Evolutionary conservation across 2,329 filamentous ascomycete species (phyloP), one percentile per base, ranked within the genome.

Genomic region (Myriosclerotinia curreyana): DNA sequence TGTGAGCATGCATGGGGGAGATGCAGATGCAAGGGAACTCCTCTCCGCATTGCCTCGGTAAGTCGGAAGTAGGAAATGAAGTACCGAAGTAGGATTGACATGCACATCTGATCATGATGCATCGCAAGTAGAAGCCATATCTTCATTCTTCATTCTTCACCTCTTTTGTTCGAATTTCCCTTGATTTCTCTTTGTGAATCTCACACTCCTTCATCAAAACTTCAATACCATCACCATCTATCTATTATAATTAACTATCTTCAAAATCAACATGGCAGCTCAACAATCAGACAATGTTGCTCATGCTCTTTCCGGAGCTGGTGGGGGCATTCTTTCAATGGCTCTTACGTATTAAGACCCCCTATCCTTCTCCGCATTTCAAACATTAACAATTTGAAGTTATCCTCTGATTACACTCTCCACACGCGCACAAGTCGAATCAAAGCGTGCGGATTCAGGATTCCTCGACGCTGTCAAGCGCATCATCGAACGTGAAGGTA

Each of bases 401-500:
- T 98, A 98, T 77, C 95, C 95, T 50, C 87, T 99, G 72, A 96
- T 99, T 75, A 98, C 95, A 42, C 88, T 99, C 68, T 99, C 95
- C 28, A 99, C 95, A 42, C 90, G 95, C 75, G 95, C 95, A 51
- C 95, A 99, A 78, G 94, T 99, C 76, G 95, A 99, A 79, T 97
- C 95, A 65, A 95, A 91, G 78, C 92, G 93, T 72, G 92, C 92
- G 63, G 87, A 96, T 71, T 91, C 91, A 36, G 88, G 89, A 66
- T 95, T 95, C 72, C 82, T 92, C 71, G 86, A 91, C 70, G 92
- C 95, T 40, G 87, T 95, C 66, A 86, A 87, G 71, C 86, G 87
- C 72, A 98, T 99, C 75, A 84, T 99, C 68, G 89, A 93, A 71
- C 90, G 95, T 71, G 95, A 99, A 79, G 95, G 95, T 72, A 80